Evolutionary conservation across 805 yeast species (phyloP).

Genomic region (Barnettozyma salicaria): DNA sequence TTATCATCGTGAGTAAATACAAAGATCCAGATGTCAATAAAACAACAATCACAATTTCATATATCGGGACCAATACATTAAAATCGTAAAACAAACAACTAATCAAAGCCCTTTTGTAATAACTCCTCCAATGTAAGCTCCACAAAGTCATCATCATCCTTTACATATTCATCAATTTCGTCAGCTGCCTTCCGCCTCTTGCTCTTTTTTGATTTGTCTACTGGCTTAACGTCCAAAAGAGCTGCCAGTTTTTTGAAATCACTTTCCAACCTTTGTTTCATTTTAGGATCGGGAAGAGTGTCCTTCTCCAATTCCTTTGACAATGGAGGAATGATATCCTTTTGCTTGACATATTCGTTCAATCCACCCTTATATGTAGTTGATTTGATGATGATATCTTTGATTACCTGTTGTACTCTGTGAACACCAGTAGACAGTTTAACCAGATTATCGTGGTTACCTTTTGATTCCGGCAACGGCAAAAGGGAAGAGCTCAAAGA

Average conservation of each 20-base stretch:
- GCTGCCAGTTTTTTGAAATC: conserved; percentile 11
- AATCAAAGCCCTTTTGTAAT: conserved; percentile 7
- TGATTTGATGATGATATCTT: conserved; percentile 14
- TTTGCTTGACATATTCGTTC: conserved; percentile 12
- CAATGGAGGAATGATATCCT: conserved; percentile 26
- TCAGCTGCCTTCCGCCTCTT: conserved; percentile 7
- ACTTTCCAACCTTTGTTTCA: conserved; percentile 10
- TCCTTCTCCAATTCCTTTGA: conserved; percentile 21
- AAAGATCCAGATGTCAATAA: too few species aligned
- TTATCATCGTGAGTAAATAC: too few species aligned
- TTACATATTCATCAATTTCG: conserved; percentile 8
- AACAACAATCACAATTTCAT: too few species aligned
- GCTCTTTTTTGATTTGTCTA: conserved; percentile 13
- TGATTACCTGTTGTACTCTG: conserved; percentile 15
- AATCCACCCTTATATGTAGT: conserved; percentile 5
- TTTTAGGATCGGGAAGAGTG: conserved; percentile 14
- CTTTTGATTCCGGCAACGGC: conserved; percentile 12
- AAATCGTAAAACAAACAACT: too few species aligned
- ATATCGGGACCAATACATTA: too few species aligned
- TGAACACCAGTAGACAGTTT: conserved; percentile 24
- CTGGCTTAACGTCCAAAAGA: conserved; percentile 20
- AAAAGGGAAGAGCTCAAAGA: conserved; percentile 11
- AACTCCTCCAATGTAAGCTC: conserved; percentile 14
- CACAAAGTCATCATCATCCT: conserved; percentile 12
- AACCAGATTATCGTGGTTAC: conserved; percentile 23